These are phyloP conservation scores for Gentiana macrophylla DNA, from an alignment of 257 asterid species.

Conservation along the genomic window DNA sequence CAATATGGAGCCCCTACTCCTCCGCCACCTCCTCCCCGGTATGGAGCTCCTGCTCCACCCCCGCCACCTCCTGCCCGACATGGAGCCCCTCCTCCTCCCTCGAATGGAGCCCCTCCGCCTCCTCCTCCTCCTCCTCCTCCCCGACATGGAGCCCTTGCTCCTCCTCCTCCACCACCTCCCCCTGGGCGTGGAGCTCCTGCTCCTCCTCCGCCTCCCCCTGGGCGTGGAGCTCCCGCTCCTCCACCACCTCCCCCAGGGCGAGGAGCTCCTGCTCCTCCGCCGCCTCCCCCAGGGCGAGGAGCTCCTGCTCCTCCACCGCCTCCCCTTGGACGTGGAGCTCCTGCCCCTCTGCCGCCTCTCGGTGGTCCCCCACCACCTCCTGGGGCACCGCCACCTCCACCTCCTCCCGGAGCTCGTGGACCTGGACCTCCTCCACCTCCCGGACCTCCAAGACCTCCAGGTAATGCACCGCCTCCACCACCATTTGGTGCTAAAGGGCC, in stretches of 20 bases:
- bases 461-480: constrained; percentile 41
- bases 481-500: constrained; percentile 63
- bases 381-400: constrained; percentile 30
- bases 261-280: constrained; percentile 26
- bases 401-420: constrained; percentile 23
- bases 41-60: constrained; percentile 23
- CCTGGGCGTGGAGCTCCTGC: constrained; percentile 15
- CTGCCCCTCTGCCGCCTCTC: constrained; percentile 16
- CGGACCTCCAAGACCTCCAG: constrained; percentile 36
- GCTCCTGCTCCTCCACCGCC: constrained; percentile 25
- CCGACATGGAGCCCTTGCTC: constrained; percentile 12
- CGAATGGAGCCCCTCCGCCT: constrained; percentile 18
- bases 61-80: neutral
- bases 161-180: constrained; percentile 15
- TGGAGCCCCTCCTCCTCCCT: constrained; percentile 19
- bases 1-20: no score
- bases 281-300: constrained; percentile 12
- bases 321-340: constrained; percentile 10
- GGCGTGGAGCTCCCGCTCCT: constrained; percentile 30
- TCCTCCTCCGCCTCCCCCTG: constrained; percentile 8
- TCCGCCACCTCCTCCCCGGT: no score
- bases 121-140: constrained; percentile 34
- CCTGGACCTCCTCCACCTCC: constrained; percentile 44
- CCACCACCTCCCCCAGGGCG: constrained; percentile 20
- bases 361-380: constrained; percentile 15